A percentile compares a stretch with the other conserved stretches of the same genome.
phyloP scores from a whole-genome alignment of 2,329 filamentous ascomycete species.

The Tolypocladium ophioglossoides region DNA sequence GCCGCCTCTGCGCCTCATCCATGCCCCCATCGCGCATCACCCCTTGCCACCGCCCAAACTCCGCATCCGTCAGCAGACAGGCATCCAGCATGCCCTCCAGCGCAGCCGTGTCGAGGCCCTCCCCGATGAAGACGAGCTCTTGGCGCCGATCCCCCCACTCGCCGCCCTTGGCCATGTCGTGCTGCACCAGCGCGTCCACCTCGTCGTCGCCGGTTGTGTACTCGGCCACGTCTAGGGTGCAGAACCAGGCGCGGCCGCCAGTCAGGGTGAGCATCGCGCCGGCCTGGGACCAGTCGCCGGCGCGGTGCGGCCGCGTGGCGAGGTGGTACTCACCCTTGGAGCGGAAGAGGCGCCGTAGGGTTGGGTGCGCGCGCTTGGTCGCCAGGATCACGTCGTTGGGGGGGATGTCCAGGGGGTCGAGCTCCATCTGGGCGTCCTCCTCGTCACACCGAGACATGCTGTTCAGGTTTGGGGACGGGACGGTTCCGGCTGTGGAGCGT shows the following conservation, averaged over 20 bases:
- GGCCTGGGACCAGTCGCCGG: constrained; percentile 53
- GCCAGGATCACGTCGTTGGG: constrained; percentile 35
- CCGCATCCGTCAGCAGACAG: constrained; percentile 50
- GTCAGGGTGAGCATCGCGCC: constrained; percentile 53
- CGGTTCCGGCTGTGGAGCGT: constrained; percentile 11
- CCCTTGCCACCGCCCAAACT: constrained; percentile 42
- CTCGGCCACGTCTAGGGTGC: constrained; percentile 41
- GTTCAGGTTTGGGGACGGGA: constrained; percentile 9
- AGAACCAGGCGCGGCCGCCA: constrained; percentile 48
- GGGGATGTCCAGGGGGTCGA: constrained; percentile 18
- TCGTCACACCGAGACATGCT: not conserved
- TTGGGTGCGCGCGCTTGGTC: constrained; percentile 42
- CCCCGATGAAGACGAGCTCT: constrained; percentile 65
- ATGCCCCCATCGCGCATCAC: constrained; percentile 35
- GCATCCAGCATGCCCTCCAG: constrained; percentile 44
- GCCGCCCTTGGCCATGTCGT: constrained; percentile 41
- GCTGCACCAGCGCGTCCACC: constrained; percentile 36
- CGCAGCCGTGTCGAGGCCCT: constrained; percentile 42
- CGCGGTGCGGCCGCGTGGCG: constrained; percentile 42
- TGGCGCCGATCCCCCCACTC: constrained; percentile 62
- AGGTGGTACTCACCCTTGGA: constrained; percentile 54
- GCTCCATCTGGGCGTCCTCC: constrained; percentile 6
- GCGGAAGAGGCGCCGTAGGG: constrained; percentile 45
- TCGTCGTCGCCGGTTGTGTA: constrained; percentile 36
- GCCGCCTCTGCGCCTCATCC: constrained; percentile 27